phyloP scores from a whole-genome alignment of 78 protist genomes.

The Dictyostelium citrinum region DNA sequence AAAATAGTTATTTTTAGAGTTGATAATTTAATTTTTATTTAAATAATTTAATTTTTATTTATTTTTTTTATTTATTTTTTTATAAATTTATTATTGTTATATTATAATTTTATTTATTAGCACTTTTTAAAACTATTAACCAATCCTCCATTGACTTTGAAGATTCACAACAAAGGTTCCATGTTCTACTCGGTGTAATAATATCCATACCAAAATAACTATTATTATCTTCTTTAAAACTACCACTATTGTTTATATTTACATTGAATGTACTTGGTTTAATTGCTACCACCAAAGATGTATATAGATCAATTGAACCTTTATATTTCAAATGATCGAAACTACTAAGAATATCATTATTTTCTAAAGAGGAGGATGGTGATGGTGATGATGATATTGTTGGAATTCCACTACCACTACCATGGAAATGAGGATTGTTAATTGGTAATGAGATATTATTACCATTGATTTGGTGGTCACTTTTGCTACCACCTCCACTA shows the following conservation, averaged over 20 bases:
- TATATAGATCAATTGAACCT: conserved; percentile 48
- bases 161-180: conserved; percentile 36
- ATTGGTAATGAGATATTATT: neutral
- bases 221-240: conserved; percentile 2
- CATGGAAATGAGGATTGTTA: neutral
- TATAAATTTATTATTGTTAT: neutral
- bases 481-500: no score
- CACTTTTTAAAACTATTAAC: conserved; percentile 42
- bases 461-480: neutral
- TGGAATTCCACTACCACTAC: neutral
- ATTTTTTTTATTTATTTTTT: neutral
- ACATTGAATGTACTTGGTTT: conserved; percentile 61
- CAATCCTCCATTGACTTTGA: conserved; percentile 61
- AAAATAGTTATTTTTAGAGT: no score
- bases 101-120: neutral
- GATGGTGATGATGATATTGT: neutral
- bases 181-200: conserved; percentile 37
- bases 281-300: conserved; percentile 41
- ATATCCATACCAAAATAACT: conserved; percentile 68
- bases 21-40: no score
- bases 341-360: neutral
- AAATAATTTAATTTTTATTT: neutral
- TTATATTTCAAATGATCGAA: conserved; percentile 32
- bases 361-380: neutral
- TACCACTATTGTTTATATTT: neutral